A percentile compares a stretch with the other conserved stretches of the same genome.
These are phyloP conservation scores for Lichtheimia corymbifera DNA, from an alignment of 371 early-diverging fungal species.

Conservation along the genomic window DNA sequence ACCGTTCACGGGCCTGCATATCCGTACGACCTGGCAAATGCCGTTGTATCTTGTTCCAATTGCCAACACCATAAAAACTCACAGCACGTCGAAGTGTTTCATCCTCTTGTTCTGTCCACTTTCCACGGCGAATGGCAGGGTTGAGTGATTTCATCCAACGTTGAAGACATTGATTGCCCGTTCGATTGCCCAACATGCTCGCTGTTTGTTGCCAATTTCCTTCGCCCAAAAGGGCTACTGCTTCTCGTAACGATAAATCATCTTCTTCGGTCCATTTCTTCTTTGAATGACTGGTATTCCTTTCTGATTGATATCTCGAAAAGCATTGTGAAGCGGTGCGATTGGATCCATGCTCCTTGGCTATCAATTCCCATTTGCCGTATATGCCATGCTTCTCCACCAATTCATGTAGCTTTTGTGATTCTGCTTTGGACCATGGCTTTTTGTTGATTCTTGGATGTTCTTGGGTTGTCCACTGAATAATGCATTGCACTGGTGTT, in stretches of 20 bases:
- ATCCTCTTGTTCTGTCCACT: slow-evolving; percentile 82
- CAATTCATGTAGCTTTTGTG: slow-evolving; percentile 40
- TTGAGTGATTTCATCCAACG: slow-evolving; percentile 79
- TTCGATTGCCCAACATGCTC: slow-evolving; percentile 64
- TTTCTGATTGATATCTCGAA: slow-evolving; percentile 60
- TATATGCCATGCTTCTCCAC: slow-evolving; percentile 42
- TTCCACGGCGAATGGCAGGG: slow-evolving; percentile 73
- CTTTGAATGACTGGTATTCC: slow-evolving; percentile 21
- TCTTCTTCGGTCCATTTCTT: slow-evolving; percentile 67
- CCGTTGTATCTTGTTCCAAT: slow-evolving; percentile 76
- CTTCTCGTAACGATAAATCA: slow-evolving; percentile 55
- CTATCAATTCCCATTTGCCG: slow-evolving; percentile 70
- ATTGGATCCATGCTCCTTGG: slow-evolving; percentile 59
- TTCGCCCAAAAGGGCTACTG: slow-evolving; percentile 63
- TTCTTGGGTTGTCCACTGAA: slow-evolving; percentile 84
- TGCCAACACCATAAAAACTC: slow-evolving; percentile 64
- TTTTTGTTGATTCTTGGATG: slow-evolving; percentile 80
- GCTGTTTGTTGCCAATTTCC: slow-evolving; percentile 75
- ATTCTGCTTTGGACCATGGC: slow-evolving; percentile 67
- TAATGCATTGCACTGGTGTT: slow-evolving; percentile 70
- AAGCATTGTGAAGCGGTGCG: slow-evolving; percentile 85
- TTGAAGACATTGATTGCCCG: slow-evolving; percentile 82
- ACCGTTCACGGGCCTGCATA: slow-evolving; percentile 88
- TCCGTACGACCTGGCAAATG: slow-evolving; percentile 81
- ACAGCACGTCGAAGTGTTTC: slow-evolving; percentile 66